Base-by-base conservation (phyloP, 805 yeast species). In the Metschnikowia shivogae region DNA sequence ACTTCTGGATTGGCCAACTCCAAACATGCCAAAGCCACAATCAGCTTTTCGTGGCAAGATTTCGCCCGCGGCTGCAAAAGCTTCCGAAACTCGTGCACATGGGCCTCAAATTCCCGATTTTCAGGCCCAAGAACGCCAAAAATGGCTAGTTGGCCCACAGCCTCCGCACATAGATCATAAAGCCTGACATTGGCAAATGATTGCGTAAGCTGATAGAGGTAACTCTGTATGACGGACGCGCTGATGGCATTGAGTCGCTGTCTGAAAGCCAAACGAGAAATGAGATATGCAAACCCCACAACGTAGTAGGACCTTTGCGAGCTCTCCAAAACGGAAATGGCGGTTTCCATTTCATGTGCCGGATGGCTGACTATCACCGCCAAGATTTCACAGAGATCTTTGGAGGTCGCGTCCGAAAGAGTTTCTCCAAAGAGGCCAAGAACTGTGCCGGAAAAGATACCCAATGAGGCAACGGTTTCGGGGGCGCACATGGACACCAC, bases 41-140 rank as follows among this genome's bases (percentile, higher is more conserved):
- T 72, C 0, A 89, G 76, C 27, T 60, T 66, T 49, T 87, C 95
- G 50, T 82, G 81, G 40, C 71, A 67, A 50, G 76, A 78, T 50
- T 78, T 76, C 6, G 79, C 78, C 35, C 68, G 67, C 0, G 71
- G 63, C 34, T 62, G 58, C 7, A 78, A 57, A 2, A 49, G 47
- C 0, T 24, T 38, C 24, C 62, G 55, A 34, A 59, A 49, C 0
- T 53, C 39, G 0, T 52, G 51, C 5, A 68, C 47, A 1, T 56
- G 52, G 7, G 52, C 52, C 3, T 39, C 14, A 7, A 52, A 14
- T 5, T 27, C 14, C 4, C 52, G 43, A n/a, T 42, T 37, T 11
- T 51, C 50, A 0, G 78, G 76, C 0, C 76, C 77, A 11, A 78
- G 51, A 6, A 65, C 66, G 4, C 81, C 81, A 61, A 64, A 77